A percentile compares a stretch with the other conserved stretches of the same genome.
Evolutionary conservation across 768 basidiomycete species (phyloP).

Genomic region (Boletus sp.): DNA sequence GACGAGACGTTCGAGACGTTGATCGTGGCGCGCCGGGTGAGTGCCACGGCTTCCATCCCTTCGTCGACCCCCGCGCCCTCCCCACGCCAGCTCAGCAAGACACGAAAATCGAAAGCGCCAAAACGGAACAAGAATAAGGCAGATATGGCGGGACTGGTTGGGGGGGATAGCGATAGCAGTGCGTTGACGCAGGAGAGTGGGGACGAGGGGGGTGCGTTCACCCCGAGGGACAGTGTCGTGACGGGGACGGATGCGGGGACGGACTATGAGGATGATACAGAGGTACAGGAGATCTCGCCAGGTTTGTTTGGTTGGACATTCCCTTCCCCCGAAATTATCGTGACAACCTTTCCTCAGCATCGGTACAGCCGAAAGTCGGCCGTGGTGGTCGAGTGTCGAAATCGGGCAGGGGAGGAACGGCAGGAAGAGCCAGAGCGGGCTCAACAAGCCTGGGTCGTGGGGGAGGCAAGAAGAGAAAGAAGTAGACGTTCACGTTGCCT

Average conservation of each 20-base stretch:
- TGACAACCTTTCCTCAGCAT: conserved; percentile 18
- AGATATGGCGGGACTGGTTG: conserved; percentile 69
- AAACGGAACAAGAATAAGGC: conserved; percentile 44
- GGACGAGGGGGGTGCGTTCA: conserved; percentile 59
- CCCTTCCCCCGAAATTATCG: not conserved
- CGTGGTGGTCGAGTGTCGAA: conserved; percentile 30
- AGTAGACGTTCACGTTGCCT: conserved; percentile 16
- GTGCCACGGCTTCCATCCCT: conserved; percentile 53
- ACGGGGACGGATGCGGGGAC: conserved; percentile 72
- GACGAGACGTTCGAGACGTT: conserved; percentile 60
- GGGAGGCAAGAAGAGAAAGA: conserved; percentile 31
- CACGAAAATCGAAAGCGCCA: conserved; percentile 44
- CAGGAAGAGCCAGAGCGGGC: conserved; percentile 28
- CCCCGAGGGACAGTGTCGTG: conserved; percentile 61
- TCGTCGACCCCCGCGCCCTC: conserved; percentile 58
- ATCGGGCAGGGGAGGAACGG: conserved; percentile 19
- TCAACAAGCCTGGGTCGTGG: conserved; percentile 24
- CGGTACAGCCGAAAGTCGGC: conserved; percentile 17
- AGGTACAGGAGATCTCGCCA: conserved; percentile 56
- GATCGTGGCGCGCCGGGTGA: conserved; percentile 60
- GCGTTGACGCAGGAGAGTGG: conserved; percentile 80
- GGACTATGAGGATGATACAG: conserved; percentile 71
- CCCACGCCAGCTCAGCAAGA: conserved; percentile 36
- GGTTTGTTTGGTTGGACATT: conserved; percentile 38
- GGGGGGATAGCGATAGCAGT: conserved; percentile 82